Percentiles rank a stretch among this genome's conserved stretches.
phyloP scores from a whole-genome alignment of 306 rosid species.

The Ormosia emarginata region DNA sequence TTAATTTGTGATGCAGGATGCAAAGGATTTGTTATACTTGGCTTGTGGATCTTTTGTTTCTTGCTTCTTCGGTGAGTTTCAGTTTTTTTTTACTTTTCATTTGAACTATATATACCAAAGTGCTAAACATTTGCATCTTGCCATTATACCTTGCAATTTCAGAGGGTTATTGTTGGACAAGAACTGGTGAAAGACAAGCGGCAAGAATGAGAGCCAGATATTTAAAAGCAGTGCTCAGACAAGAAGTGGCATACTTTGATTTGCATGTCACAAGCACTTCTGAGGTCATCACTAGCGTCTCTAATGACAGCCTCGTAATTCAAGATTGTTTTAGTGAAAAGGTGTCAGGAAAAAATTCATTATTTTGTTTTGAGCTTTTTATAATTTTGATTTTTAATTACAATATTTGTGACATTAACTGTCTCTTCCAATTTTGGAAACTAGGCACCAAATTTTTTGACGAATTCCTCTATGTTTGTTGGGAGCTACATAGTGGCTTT shows the following conservation, averaged over 20 bases:
- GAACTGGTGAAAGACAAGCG: conserved; percentile 93
- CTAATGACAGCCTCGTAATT: conserved; percentile 76
- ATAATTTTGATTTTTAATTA: not conserved
- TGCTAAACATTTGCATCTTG: not conserved
- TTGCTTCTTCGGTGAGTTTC: conserved; percentile 79
- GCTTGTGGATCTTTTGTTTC: conserved; percentile 64
- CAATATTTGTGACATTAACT: not conserved
- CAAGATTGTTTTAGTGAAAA: conserved; percentile 88
- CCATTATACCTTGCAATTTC: not conserved
- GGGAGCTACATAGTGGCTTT: conserved; percentile 78
- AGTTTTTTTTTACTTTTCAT: not conserved
- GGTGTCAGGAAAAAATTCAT: conserved; percentile 32
- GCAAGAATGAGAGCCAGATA: conserved; percentile 85
- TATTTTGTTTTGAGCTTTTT: not conserved
- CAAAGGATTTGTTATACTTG: conserved; percentile 61
- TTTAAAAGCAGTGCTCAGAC: conserved; percentile 78
- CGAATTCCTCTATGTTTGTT: conserved; percentile 56
- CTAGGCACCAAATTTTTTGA: conserved; percentile 77
- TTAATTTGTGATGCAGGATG: conserved; percentile 61
- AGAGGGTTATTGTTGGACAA: conserved; percentile 98
- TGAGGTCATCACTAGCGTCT: conserved; percentile 81
- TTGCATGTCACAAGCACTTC: conserved; percentile 87
- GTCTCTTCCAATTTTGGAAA: not conserved
- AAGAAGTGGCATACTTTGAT: conserved; percentile 93
- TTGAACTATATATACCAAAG: not conserved